These are phyloP conservation scores for Zasmidium angulare DNA, from an alignment of 2,329 filamentous ascomycete species.

Conservation along the genomic window DNA sequence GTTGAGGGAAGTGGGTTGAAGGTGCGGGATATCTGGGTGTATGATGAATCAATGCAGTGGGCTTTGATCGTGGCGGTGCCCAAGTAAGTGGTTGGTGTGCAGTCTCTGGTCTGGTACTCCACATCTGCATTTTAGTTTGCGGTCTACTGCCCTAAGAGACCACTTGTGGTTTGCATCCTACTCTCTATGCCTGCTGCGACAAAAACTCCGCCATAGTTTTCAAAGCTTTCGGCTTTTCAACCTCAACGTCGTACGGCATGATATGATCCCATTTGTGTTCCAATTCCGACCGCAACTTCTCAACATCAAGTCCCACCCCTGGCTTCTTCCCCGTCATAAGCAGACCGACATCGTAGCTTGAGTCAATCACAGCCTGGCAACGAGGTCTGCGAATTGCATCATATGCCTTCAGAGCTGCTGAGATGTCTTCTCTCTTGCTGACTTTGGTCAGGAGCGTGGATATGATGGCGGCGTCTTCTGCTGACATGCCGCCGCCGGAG, in stretches of 20 bases:
- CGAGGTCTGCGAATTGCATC: constrained; percentile 15
- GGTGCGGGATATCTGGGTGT: no score
- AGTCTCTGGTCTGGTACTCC: no score
- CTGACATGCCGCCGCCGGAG: not conserved
- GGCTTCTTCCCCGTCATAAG: constrained; percentile 13
- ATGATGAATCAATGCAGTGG: no score
- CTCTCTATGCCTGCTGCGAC: no score
- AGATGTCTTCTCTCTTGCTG: not conserved
- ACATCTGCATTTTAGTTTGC: no score
- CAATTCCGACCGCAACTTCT: not conserved
- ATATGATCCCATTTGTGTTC: constrained; percentile 10
- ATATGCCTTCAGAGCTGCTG: constrained; percentile 7
- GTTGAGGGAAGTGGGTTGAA: no score
- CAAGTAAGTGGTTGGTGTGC: no score
- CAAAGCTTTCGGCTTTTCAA: no score
- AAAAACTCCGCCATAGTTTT: no score
- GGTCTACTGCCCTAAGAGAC: no score
- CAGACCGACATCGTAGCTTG: constrained; percentile 13
- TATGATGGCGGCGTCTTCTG: constrained; percentile 3
- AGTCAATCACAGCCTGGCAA: constrained; percentile 14
- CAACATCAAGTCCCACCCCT: not conserved
- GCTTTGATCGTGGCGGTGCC: no score
- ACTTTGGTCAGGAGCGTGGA: constrained; percentile 2
- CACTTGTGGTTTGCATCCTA: no score
- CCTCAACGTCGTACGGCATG: not conserved